phyloP scores from a whole-genome alignment of 2,329 filamentous ascomycete species.

The Aspergillus hortae region DNA sequence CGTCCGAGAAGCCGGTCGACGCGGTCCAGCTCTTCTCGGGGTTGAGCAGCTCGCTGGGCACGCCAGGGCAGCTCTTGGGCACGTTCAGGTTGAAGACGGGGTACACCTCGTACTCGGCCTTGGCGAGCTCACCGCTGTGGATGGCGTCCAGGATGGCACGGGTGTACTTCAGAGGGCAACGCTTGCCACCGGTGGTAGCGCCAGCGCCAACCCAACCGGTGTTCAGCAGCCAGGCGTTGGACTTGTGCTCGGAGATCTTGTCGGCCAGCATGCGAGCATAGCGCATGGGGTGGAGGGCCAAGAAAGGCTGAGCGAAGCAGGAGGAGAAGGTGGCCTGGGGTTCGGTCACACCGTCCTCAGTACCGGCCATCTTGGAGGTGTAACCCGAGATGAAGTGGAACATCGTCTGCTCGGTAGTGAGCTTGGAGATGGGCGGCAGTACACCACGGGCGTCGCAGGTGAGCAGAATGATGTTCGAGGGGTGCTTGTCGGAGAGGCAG shows the following conservation, averaged over 20 bases:
- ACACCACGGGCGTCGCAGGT: conserved; percentile 98
- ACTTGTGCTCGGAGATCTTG: conserved; percentile 93
- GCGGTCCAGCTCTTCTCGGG: conserved; percentile 89
- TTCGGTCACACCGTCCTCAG: conserved; percentile 93
- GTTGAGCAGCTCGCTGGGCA: conserved; percentile 91
- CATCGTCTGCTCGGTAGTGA: conserved; percentile 93
- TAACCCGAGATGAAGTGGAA: conserved; percentile 99
- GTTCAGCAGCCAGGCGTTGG: conserved; percentile 98
- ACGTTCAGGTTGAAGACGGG: conserved; percentile 95
- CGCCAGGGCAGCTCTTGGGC: conserved; percentile 85
- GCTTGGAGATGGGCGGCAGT: conserved; percentile 95
- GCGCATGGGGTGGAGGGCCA: conserved; percentile 97
- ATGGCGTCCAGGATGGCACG: conserved; percentile 97
- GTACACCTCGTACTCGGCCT: conserved; percentile 91
- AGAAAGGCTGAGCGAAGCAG: conserved; percentile 98
- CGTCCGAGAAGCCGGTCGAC: conserved; percentile 74
- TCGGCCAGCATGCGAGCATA: conserved; percentile 98
- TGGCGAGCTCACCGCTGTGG: conserved; percentile 92
- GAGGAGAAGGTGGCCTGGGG: conserved; percentile 98
- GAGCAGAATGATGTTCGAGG: conserved; percentile 95
- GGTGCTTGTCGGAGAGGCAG: conserved; percentile 81
- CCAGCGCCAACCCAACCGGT: conserved; percentile 95
- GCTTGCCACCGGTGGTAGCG: conserved; percentile 86
- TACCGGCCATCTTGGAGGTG: conserved; percentile 99
- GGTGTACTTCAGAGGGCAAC: conserved; percentile 97